Base-by-base conservation (phyloP, 1,284 basidiomycete genomes). In the Somion occarium region DNA sequence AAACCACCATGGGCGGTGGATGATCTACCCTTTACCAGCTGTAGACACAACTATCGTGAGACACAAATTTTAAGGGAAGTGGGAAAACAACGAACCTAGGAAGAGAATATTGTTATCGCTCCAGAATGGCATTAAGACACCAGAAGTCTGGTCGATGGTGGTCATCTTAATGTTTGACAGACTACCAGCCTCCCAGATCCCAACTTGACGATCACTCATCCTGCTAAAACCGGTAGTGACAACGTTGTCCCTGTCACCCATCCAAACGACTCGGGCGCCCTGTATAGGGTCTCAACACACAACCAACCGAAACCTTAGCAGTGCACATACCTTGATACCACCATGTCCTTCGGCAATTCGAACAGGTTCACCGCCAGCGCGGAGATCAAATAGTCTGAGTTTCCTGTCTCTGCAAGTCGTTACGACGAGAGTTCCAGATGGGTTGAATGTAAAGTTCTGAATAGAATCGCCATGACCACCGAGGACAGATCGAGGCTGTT, bases 71-170 rank as follows among this genome's bases (percentile, higher is more conserved):
- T 9, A 9, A 18, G 20, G 18, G 39, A 41, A 41, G 18, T 9
- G 18, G 20, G 18, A 19, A 22, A 20, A 30, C 11, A 5, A 69
- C 76, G 30, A 54, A 85, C 84, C 93, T 54, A 98, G 79, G 82
- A 98, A 98, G 53, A 98, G 75, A 52, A 98, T 85, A 56, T 91
- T 88, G 70, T 96, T 97, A 60, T 98, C 94, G 44, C 83, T 85
- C 85, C 92, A 99, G 83, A 96, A 98, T 1, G 96, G 96, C 93
- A 98, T 98, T 48, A 97, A 70, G 38, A 98, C 92, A 46, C 96
- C 95, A 22, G 92, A 83, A 50, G 87, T 89, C 67, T 93, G 91
- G 69, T 97, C 94, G 55, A 96, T 75, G 20, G 76, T 79, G 50
- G 83, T 73, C 53, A 82, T 91, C 73, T 93, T 93, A 58, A 93